Base-by-base conservation (phyloP, 2,329 filamentous ascomycete species). In the Trichoderma citrinoviride region DNA sequence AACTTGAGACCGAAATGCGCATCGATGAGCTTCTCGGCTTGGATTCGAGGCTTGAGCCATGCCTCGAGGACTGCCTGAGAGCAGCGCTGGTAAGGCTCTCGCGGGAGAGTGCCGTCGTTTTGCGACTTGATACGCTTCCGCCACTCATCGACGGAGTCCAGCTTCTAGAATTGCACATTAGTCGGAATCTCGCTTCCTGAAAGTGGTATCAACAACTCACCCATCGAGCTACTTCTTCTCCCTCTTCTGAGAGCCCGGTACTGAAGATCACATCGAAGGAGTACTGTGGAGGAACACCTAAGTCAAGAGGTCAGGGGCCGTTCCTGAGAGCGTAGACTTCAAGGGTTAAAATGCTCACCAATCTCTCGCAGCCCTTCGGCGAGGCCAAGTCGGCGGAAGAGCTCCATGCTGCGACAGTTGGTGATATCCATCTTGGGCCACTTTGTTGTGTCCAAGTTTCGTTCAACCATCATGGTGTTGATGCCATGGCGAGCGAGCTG, bases 371-470 rank as follows among this genome's bases (percentile, higher is more conserved):
- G 37, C 14, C 60, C 60, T 8, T 55, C 25, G 3, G 60, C 21
- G 23, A 62, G 37, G 5, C 43, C 49, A 5, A 62, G 33, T 7
- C 60, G 40, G n/a, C 43, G 44, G 23, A 62, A 62, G 7, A 62
- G 14, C n/a, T 62, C 60, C 60, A 62, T 62, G 49, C 15, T 62
- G 23, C 60, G 60, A 23, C 40, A 33, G 3, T 62, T 62, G 25
- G 60, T 62, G 19, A 55, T 14, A 47, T 63, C 61, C 61, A 55
- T 63, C 23, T 63, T 63, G 3, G 61, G 61, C 61, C 61, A 63
- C 27, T 63, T 63, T 12, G 61, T 63, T 14, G 50, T 63, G 29
- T 63, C 61, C 29, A 56, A 12, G 12, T 63, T 63, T 21, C 61
- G 61, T 17, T 63, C 61, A 4, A 29, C 61, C 12, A 63, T 27